A percentile compares a stretch with the other conserved stretches of the same genome.
phyloP scores from a whole-genome alignment of 2,329 filamentous ascomycete species.

The Chaetomium strumarium region DNA sequence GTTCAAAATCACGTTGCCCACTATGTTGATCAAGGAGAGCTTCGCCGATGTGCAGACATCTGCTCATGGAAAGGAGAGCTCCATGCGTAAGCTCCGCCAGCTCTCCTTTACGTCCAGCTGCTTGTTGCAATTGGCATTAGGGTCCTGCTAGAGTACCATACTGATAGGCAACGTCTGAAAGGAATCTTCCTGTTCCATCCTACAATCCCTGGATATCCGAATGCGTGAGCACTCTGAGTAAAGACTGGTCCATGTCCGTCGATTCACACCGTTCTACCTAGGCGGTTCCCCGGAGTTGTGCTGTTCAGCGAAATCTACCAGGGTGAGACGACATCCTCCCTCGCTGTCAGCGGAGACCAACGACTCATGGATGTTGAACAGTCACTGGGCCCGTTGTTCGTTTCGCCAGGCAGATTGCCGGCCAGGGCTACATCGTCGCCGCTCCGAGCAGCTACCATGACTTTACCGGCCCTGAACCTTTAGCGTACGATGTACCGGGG shows the following conservation, averaged over 20 bases:
- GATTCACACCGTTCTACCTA: conserved; percentile 26
- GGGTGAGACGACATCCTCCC: conserved; percentile 46
- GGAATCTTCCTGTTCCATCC: conserved; percentile 89
- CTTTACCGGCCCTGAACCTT: conserved; percentile 76
- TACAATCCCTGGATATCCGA: conserved; percentile 74
- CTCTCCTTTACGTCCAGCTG: not conserved
- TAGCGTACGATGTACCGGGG: conserved; percentile 80
- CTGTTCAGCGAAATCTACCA: conserved; percentile 95
- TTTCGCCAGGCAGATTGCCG: conserved; percentile 86
- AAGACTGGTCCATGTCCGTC: not conserved
- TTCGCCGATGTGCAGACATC: conserved; percentile 45
- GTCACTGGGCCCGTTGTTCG: conserved; percentile 86
- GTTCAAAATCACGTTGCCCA: conserved; percentile 6
- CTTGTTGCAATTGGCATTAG: too few species aligned
- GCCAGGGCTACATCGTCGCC: conserved; percentile 88
- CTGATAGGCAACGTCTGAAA: conserved; percentile 32
- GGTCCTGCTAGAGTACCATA: too few species aligned
- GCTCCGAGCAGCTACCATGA: conserved; percentile 91
- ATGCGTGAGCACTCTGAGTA: conserved; percentile 53
- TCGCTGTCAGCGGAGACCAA: not conserved
- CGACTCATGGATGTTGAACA: conserved; percentile 30
- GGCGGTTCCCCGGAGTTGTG: conserved; percentile 74
- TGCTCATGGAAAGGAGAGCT: conserved; percentile 48
- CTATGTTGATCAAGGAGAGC: conserved; percentile 51
- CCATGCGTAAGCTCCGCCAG: conserved; percentile 39